Evolutionary conservation across 371 early-diverging fungal species (phyloP).

Genomic region (Rhizopus stolonifer): DNA sequence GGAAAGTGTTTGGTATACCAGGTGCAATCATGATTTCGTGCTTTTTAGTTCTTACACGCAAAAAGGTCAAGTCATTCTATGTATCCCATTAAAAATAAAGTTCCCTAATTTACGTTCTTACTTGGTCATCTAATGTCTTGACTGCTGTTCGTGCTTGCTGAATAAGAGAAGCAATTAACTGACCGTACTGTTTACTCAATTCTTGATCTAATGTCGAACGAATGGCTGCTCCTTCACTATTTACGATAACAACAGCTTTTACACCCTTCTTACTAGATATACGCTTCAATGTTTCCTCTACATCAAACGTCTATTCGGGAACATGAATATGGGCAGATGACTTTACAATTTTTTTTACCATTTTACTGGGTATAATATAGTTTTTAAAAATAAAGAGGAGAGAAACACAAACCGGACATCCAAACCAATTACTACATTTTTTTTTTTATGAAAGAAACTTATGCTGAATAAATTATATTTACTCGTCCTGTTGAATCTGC

Average conservation of each 20-base stretch:
- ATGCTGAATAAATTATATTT: no score
- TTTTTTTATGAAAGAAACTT: no score
- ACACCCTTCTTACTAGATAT: conserved; percentile 82
- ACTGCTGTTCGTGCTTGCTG: conserved; percentile 39
- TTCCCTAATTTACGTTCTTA: background rate
- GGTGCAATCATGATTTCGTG: conserved; percentile 96
- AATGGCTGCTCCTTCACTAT: conserved; percentile 82
- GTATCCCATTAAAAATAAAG: background rate
- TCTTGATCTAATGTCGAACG: conserved; percentile 83
- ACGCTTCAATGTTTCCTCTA: conserved; percentile 92
- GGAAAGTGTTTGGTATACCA: conserved; percentile 41
- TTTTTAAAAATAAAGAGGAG: no score
- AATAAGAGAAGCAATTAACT: conserved; percentile 34
- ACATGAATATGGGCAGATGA: no score
- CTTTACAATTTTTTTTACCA: no score
- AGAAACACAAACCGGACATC: no score
- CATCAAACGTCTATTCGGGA: conserved; percentile 53
- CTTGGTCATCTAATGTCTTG: conserved; percentile 39
- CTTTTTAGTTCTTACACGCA: conserved; percentile 88
- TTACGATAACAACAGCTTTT: conserved; percentile 76
- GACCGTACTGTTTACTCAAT: conserved; percentile 75
- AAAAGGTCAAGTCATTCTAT: conserved; percentile 90
- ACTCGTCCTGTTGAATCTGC: no score
- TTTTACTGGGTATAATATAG: no score
- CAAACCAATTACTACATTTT: background rate